Conservation (phyloP, 164 flowering plant genomes). For the Aristolochia californica region DNA sequence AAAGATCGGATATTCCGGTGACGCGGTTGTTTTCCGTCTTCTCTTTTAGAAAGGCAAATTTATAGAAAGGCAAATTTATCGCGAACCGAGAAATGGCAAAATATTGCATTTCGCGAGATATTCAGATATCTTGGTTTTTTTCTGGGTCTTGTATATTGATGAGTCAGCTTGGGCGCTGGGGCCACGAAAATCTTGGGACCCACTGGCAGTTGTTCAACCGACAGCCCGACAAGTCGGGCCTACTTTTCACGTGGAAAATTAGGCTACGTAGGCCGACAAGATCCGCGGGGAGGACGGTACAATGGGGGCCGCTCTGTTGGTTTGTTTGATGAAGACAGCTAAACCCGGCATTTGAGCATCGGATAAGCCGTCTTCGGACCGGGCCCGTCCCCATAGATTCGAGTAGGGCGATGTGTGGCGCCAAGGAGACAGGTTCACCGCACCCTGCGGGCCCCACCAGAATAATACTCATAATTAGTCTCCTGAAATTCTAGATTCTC, state of each 20-base stretch:
- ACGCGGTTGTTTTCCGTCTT: no score
- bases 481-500: conserved; percentile 2
- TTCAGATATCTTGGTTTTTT: no score
- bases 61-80: no score
- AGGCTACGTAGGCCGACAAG: conserved; percentile 22
- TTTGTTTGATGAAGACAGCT: conserved; percentile 3
- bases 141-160: no score
- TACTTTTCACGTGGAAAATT: no score
- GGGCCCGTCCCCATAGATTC: neutral
- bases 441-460: neutral
- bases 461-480: conserved; percentile 2
- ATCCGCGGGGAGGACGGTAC: conserved; percentile 11
- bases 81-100: no score
- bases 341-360: no score
- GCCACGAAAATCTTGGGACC: no score
- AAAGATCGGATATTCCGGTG: no score
- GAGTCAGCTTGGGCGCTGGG: no score
- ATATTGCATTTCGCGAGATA: no score
- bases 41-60: no score
- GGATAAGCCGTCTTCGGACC: neutral
- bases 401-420: neutral
- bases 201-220: conserved; percentile 8
- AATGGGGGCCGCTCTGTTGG: conserved; percentile 1
- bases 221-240: conserved; percentile 21
- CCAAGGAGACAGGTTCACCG: conserved; percentile 3